Percentiles rank a stretch among this genome's conserved stretches.
Conservation (phyloP, 1,284 basidiomycete species). For the Albatrellus sp. region DNA sequence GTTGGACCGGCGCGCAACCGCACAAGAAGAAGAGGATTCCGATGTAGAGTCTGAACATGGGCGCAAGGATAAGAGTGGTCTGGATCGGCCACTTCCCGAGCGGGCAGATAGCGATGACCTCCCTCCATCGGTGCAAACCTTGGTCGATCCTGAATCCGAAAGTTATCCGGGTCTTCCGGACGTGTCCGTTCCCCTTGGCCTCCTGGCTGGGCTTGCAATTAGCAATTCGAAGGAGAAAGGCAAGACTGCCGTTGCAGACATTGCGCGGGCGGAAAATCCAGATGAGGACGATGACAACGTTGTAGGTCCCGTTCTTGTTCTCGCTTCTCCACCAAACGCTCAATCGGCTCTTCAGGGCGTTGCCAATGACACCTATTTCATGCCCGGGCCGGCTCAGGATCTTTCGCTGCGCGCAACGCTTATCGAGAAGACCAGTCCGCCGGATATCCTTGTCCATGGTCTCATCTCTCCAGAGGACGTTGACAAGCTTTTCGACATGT, state of each 20-base stretch:
- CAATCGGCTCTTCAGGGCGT: constrained; percentile 35
- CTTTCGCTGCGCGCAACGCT: constrained; percentile 59
- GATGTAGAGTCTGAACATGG: constrained; percentile 3
- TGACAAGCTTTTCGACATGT: constrained; percentile 77
- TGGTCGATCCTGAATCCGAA: constrained; percentile 20
- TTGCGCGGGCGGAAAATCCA: constrained; percentile 23
- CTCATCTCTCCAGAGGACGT: constrained; percentile 73
- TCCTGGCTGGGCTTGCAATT: constrained; percentile 60
- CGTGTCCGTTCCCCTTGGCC: constrained; percentile 55
- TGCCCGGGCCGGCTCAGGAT: constrained; percentile 57
- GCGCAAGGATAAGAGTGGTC: neutral
- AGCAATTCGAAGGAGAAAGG: constrained; percentile 30
- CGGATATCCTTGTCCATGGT: constrained; percentile 74
- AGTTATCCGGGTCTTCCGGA: constrained; percentile 46
- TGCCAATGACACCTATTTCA: constrained; percentile 73
- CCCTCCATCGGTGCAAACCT: constrained; percentile 9
- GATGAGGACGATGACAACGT: constrained; percentile 55
- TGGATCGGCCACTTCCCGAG: neutral
- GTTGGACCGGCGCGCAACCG: constrained; percentile 20
- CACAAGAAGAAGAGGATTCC: constrained; percentile 10
- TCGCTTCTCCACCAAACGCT: neutral
- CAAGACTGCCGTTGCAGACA: constrained; percentile 19
- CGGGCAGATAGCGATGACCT: constrained; percentile 7
- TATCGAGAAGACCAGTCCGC: constrained; percentile 71
- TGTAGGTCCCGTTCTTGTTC: constrained; percentile 27